Percentiles rank a stretch among this genome's conserved stretches.
These are phyloP conservation scores for Coemansia javaensis DNA, from an alignment of 192 early-diverging fungal genomes.

Conservation along the genomic window DNA sequence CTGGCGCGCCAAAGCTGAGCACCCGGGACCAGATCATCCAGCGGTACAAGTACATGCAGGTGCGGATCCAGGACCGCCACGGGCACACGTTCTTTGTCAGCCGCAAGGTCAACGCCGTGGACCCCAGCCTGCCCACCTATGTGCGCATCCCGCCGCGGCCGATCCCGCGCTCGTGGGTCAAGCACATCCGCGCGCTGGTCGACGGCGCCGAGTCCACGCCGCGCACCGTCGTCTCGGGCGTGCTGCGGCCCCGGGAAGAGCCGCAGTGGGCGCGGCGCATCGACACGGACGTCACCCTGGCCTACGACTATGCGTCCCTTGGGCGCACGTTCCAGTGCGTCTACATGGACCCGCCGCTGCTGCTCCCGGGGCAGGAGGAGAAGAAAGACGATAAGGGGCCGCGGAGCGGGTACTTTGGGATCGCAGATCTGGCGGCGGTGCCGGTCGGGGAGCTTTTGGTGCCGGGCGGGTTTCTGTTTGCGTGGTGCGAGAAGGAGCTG, in stretches of 20 bases:
- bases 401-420: slow-evolving; percentile 35
- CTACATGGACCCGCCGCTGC: slow-evolving; percentile 88
- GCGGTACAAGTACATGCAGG: slow-evolving; percentile 83
- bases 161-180: slow-evolving; percentile 83
- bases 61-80: slow-evolving; percentile 77
- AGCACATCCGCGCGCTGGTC: slow-evolving; percentile 57
- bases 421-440: slow-evolving; percentile 25
- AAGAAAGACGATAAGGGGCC: no score
- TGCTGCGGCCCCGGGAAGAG: slow-evolving; percentile 28
- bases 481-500: slow-evolving; percentile 93
- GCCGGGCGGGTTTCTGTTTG: slow-evolving; percentile 80
- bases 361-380: slow-evolving; percentile 38
- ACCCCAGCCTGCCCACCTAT: slow-evolving; percentile 83
- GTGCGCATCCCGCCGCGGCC: slow-evolving; percentile 80
- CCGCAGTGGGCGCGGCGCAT: slow-evolving; percentile 29
- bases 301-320: slow-evolving; percentile 39
- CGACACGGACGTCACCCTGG: slow-evolving; percentile 20
- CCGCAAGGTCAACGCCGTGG: slow-evolving; percentile 74
- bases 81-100: slow-evolving; percentile 84
- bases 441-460: slow-evolving; percentile 60
- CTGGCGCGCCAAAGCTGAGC: slow-evolving; percentile 50
- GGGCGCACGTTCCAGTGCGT: slow-evolving; percentile 75
- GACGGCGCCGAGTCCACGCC: slow-evolving; percentile 33
- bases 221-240: slow-evolving; percentile 20
- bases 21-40: slow-evolving; percentile 68